Conservation (phyloP, 805 yeast genomes). For the Pichia cabralensis region DNA sequence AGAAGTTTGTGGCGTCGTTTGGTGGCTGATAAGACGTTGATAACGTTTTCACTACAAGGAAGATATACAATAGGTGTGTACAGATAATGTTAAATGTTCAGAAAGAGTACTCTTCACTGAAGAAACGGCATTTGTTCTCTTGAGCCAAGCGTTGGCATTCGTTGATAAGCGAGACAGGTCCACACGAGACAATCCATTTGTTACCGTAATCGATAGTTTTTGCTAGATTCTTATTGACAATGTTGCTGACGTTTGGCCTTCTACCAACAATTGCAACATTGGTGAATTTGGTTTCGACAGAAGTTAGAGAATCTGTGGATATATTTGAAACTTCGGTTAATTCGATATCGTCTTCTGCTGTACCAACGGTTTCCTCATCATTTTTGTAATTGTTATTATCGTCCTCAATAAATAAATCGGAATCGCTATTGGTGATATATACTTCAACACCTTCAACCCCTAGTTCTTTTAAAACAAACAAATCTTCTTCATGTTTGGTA, state of each 20-base stretch:
- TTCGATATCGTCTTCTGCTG: slow-evolving; percentile 17
- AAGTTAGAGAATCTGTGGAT: slow-evolving; percentile 5
- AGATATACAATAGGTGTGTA: neutral
- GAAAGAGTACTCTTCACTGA: slow-evolving; percentile 36
- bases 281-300: slow-evolving; percentile 3
- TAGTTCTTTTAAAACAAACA: slow-evolving; percentile 35
- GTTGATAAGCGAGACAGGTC: slow-evolving; percentile 36
- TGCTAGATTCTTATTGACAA: slow-evolving; percentile 23
- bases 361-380: neutral
- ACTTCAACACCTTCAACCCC: slow-evolving; percentile 27
- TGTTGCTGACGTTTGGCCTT: slow-evolving; percentile 34
- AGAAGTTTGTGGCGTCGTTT: too few relatives aligned
- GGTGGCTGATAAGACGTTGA: too few relatives aligned
- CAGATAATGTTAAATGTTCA: slow-evolving; percentile 6
- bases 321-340: slow-evolving; percentile 8
- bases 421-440: slow-evolving; percentile 26
- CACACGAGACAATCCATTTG: slow-evolving; percentile 51
- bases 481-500: slow-evolving; percentile 35
- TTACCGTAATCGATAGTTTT: slow-evolving; percentile 27
- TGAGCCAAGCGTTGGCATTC: slow-evolving; percentile 33
- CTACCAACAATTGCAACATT: slow-evolving; percentile 21
- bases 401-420: neutral
- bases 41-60: neutral
- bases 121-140: slow-evolving; percentile 27
- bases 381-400: too few relatives aligned